A percentile compares a stretch with the other conserved stretches of the same genome.
phyloP scores from a whole-genome alignment of 768 basidiomycete genomes.

The Calocera viscosa region DNA sequence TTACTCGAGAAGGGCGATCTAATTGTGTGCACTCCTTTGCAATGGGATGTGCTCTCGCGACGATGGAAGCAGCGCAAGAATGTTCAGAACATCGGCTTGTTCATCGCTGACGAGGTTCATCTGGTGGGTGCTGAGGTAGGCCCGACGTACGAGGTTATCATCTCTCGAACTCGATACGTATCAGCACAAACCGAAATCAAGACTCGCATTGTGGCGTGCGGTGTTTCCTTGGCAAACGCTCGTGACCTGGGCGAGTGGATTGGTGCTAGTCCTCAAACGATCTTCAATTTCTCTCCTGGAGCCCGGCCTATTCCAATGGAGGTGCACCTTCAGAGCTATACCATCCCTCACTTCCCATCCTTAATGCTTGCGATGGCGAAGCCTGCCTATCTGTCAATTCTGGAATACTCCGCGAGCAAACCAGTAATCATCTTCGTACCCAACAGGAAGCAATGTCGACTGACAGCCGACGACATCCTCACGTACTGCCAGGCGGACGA shows the following conservation, averaged over 20 bases:
- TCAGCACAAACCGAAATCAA: constrained; percentile 85
- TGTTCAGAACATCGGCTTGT: constrained; percentile 79
- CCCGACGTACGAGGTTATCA: constrained; percentile 89
- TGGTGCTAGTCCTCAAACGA: constrained; percentile 80
- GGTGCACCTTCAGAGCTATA: constrained; percentile 91
- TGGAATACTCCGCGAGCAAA: constrained; percentile 71
- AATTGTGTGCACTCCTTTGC: constrained; percentile 84
- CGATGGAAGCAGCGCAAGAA: constrained; percentile 96
- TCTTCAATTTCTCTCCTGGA: constrained; percentile 83
- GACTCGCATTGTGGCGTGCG: constrained; percentile 88
- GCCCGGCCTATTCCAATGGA: constrained; percentile 96
- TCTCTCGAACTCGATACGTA: constrained; percentile 93
- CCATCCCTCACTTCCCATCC: constrained; percentile 94
- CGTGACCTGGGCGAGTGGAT: constrained; percentile 97
- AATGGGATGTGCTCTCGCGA: constrained; percentile 94
- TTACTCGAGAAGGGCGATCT: constrained; percentile 84
- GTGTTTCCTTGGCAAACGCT: constrained; percentile 91
- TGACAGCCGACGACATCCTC: constrained; percentile 84
- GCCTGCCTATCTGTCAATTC: constrained; percentile 85
- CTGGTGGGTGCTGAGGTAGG: constrained; percentile 80
- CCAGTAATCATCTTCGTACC: constrained; percentile 90
- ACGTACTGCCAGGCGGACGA: constrained; percentile 82
- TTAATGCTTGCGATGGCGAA: constrained; percentile 99
- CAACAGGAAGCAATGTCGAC: constrained; percentile 82
- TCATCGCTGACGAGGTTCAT: constrained; percentile 94